Base-by-base conservation (phyloP, 1,284 basidiomycete species). In the Sporisorium iseilematis-ciliati region DNA sequence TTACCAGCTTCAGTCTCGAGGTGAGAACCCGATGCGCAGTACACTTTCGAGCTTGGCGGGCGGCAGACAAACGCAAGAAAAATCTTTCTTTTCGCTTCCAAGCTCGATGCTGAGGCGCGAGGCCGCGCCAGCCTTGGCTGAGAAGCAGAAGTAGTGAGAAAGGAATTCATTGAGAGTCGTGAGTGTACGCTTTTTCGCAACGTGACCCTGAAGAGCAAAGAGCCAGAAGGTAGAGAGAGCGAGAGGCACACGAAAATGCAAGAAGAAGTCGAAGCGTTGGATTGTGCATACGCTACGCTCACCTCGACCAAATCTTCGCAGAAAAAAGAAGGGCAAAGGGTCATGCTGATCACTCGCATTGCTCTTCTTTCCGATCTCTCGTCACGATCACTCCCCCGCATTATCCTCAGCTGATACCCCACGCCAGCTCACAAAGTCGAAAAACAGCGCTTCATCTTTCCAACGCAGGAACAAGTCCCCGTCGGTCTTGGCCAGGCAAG, bases 371-470 rank as follows among this genome's bases (percentile, higher is more conserved):
- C 63, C 70, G 61, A 68, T 73, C 70, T 67, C 65, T 73, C 65
- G 65, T 73, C 70, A 66, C 70, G 70, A 73, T 73, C 70, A 68
- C 65, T 68, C 57, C 61, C 65, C 61, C 62, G 57, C 65, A 64
- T 61, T 60, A 53, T 41, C 31, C 41, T 33, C 12, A 50, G 53
- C 60, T 42, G 35, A 23, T 48, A 64, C 53, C 51, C 50, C 48
- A 57, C 53, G 38, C 43, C 25, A 40, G 57, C 48, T 38, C 20
- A 41, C 29, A 50, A 38, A 26, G 12, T 25, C 54, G 55, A 25
- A 64, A 46, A 31, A 57, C 29, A 42, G 29, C 46, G 35, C 52
- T 2, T 31, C 12, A 14, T 29, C 33, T 33, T 23, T 51, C 25
- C 35, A 41, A 38, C 29, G 42, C 48, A 52, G 31, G 18, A 26